Conservation (phyloP, 441 rosid species). For the Brassica balearica region DNA sequence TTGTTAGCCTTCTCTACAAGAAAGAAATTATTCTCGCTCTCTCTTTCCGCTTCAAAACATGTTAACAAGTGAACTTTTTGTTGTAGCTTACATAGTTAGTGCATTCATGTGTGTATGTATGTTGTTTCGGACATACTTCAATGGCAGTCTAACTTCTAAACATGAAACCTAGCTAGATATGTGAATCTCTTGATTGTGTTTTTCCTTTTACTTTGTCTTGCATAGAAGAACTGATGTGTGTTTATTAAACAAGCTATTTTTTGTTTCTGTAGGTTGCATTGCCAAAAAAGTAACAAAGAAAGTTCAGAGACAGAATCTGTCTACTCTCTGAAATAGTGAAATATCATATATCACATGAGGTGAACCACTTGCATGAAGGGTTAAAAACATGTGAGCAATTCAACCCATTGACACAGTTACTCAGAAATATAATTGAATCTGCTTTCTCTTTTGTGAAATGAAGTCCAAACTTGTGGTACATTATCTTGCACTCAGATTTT, state of each 20-base stretch:
- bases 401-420: not conserved
- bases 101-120: too few relatives aligned
- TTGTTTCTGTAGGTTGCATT: conserved; percentile 64
- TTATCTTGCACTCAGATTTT: not conserved
- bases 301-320: conserved; percentile 84
- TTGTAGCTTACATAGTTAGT: too few relatives aligned
- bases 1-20: too few relatives aligned
- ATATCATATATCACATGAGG: conserved; percentile 66
- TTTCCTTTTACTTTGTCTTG: too few relatives aligned
- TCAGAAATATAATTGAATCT: conserved; percentile 15
- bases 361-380: conserved; percentile 97
- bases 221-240: too few relatives aligned
- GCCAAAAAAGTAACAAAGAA: conserved; percentile 94
- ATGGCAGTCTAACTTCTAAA: conserved; percentile 45
- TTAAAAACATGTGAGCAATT: conserved; percentile 80
- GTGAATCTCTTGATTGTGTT: too few relatives aligned
- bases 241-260: not conserved
- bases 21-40: too few relatives aligned
- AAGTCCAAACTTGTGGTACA: conserved; percentile 6
- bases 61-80: too few relatives aligned
- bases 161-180: too few relatives aligned
- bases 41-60: too few relatives aligned
- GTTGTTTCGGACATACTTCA: too few relatives aligned
- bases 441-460: not conserved
- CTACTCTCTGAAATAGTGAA: conserved; percentile 84